Conservation (phyloP, 106 monocot species). For the Dendrobium nobile region DNA sequence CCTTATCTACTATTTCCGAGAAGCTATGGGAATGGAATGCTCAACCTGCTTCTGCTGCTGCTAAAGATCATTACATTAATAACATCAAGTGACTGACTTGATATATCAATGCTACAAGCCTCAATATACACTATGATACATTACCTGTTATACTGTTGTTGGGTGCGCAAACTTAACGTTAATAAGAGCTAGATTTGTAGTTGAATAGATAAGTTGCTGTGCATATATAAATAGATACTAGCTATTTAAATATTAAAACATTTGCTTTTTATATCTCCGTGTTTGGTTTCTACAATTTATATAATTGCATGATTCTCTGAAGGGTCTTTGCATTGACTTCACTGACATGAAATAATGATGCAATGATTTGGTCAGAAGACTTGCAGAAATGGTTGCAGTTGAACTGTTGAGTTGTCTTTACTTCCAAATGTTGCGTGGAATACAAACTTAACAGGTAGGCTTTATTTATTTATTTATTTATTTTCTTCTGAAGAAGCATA, state of each 20-base stretch:
- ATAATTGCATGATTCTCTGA: not conserved
- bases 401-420: not conserved
- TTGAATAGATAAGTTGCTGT: not conserved
- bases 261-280: not conserved
- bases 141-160: not conserved
- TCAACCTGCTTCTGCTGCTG: not conserved
- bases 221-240: not conserved
- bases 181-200: not conserved
- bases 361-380: conserved; percentile 2
- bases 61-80: not conserved
- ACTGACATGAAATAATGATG: not conserved
- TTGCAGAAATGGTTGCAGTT: not conserved
- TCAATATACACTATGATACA: not conserved
- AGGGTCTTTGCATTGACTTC: not conserved
- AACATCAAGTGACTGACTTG: not conserved
- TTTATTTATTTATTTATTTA: not conserved
- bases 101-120: not conserved
- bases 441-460: not conserved
- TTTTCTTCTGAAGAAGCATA: no score
- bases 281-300: not conserved
- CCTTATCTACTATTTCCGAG: not conserved
- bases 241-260: not conserved
- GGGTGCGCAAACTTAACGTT: not conserved
- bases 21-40: conserved; percentile 8
- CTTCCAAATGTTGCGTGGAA: not conserved